Evolutionary conservation across 2,329 filamentous ascomycete species (phyloP).

Genomic region (Calonectria ilicicola): DNA sequence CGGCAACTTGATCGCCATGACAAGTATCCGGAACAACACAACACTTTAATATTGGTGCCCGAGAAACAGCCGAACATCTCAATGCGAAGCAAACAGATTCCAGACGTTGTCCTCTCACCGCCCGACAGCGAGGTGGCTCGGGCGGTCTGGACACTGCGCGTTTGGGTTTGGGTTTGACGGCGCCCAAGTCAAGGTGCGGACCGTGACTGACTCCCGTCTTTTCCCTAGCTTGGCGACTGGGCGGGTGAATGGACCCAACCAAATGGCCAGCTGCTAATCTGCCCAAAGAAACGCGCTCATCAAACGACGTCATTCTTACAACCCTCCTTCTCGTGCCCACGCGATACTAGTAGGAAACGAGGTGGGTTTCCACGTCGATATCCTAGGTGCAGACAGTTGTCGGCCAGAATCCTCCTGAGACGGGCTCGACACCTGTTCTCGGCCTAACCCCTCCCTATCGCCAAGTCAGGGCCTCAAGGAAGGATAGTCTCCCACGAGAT

Average conservation of each 20-base stretch:
- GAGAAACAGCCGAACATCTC: conserved; percentile 1
- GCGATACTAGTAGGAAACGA: neutral
- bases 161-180: conserved; percentile 43
- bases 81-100: conserved; percentile 9
- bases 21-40: neutral
- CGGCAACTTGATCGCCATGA: neutral
- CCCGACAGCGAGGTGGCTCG: conserved; percentile 23
- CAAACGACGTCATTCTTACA: conserved; percentile 26
- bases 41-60: neutral
- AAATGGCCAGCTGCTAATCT: conserved; percentile 25
- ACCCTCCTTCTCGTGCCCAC: neutral
- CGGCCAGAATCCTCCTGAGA: neutral
- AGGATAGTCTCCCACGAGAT: conserved; percentile 14
- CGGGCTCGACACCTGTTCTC: neutral
- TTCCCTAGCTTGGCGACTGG: conserved; percentile 41
- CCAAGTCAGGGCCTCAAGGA: conserved; percentile 12
- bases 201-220: conserved; percentile 45
- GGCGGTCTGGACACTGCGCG: conserved; percentile 23
- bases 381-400: conserved; percentile 1
- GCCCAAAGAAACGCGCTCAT: conserved; percentile 23
- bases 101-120: conserved; percentile 29
- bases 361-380: conserved; percentile 6
- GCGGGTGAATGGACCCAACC: conserved; percentile 39
- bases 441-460: conserved; percentile 12
- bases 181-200: conserved; percentile 42